phyloP scores from a whole-genome alignment of 345 rosid genomes.

The Lepidium didymum region DNA sequence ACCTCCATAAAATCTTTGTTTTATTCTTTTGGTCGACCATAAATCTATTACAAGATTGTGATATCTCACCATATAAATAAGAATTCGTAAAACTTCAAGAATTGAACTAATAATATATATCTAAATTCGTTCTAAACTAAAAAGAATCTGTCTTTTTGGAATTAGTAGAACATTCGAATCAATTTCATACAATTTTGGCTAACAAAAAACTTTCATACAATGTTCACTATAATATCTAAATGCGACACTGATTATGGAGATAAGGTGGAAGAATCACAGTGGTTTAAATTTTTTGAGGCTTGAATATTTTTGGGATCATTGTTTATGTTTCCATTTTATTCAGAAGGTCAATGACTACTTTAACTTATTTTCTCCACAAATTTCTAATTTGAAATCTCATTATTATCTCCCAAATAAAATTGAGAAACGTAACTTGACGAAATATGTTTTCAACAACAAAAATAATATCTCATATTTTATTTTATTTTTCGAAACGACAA shows the following conservation, averaged over 20 bases:
- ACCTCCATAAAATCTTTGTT: neutral
- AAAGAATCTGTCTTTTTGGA: too few relatives aligned
- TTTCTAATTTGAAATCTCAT: neutral
- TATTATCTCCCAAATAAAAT: neutral
- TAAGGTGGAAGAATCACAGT: neutral
- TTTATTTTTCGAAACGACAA: neutral
- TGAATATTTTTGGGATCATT: too few relatives aligned
- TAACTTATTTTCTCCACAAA: neutral
- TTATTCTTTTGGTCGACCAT: neutral
- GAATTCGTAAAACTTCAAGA: too few relatives aligned
- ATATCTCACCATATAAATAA: conserved; percentile 5
- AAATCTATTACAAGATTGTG: neutral
- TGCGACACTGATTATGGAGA: neutral
- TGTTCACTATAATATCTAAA: neutral
- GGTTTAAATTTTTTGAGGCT: too few relatives aligned
- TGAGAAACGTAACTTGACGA: neutral
- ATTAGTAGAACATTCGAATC: too few relatives aligned
- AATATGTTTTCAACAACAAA: neutral
- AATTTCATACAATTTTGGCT: too few relatives aligned
- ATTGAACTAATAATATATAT: too few relatives aligned
- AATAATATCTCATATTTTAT: neutral
- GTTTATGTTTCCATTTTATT: too few relatives aligned
- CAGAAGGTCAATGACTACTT: neutral
- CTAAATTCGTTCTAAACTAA: too few relatives aligned
- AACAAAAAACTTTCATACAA: too few relatives aligned